phyloP scores from a whole-genome alignment of 768 basidiomycete genomes.

The Podaxis sp. region DNA sequence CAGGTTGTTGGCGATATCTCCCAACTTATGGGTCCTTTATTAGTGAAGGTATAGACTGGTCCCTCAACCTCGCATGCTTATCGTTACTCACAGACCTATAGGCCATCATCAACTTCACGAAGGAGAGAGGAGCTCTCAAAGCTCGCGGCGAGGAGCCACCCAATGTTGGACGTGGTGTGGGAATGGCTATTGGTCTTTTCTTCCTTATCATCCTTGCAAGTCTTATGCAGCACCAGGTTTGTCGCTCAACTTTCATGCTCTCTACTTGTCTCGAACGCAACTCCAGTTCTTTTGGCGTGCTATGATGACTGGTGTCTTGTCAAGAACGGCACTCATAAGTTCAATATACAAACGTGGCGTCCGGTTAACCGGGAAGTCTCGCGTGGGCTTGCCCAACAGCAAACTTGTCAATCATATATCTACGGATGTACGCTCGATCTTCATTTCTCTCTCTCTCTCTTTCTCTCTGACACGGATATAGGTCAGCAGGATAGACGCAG shows the following conservation, averaged over 20 bases:
- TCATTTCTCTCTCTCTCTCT: neutral
- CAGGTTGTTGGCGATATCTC: conserved; percentile 62
- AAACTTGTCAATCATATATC: conserved; percentile 61
- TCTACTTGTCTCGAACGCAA: conserved; percentile 1
- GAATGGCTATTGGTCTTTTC: conserved; percentile 57
- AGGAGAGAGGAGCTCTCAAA: conserved; percentile 42
- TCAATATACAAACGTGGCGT: conserved; percentile 73
- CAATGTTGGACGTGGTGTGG: conserved; percentile 55
- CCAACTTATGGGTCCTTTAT: conserved; percentile 61
- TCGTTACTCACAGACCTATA: conserved; percentile 20
- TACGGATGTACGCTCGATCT: conserved; percentile 52
- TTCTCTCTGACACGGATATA: conserved; percentile 19
- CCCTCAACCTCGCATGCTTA: neutral
- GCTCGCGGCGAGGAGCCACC: conserved; percentile 33
- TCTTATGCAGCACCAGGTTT: conserved; percentile 63
- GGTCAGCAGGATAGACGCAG: conserved; percentile 57
- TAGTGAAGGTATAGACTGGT: conserved; percentile 47
- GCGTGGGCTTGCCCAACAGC: conserved; percentile 61
- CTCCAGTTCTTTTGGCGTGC: conserved; percentile 68
- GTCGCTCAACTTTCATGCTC: neutral
- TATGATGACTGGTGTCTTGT: conserved; percentile 65
- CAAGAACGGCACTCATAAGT: conserved; percentile 64
- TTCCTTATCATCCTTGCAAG: conserved; percentile 49
- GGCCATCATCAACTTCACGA: conserved; percentile 62
- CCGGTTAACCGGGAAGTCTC: conserved; percentile 62